These are phyloP conservation scores for Fusarium chaquense DNA, from an alignment of 2,329 filamentous ascomycete species.

Conservation along the genomic window DNA sequence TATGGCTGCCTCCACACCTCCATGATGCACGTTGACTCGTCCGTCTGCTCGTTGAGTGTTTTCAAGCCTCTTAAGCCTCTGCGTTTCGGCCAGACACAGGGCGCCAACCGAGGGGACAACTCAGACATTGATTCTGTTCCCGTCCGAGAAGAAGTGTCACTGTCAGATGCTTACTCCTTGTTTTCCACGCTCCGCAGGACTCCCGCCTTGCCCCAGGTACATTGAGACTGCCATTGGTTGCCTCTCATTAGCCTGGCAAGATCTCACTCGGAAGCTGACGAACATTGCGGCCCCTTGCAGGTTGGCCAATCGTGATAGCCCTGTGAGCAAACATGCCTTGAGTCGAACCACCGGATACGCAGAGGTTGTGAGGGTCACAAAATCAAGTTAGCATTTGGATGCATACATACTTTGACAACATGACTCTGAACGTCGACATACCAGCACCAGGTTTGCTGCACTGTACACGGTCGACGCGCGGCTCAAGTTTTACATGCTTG, in stretches of 20 bases:
- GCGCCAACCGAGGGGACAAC: slow-evolving; percentile 28
- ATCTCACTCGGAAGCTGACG: slow-evolving; percentile 41
- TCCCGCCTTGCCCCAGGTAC: slow-evolving; percentile 34
- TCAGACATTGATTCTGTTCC: slow-evolving; percentile 30
- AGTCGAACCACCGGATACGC: slow-evolving; percentile 32
- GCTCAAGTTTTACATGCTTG: background rate
- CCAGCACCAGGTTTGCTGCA: background rate
- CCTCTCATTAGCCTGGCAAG: slow-evolving; percentile 42
- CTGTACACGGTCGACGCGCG: slow-evolving; percentile 6
- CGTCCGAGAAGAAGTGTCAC: slow-evolving; percentile 22
- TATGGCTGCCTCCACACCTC: slow-evolving; percentile 37
- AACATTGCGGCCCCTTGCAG: slow-evolving; percentile 43
- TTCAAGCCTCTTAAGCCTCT: slow-evolving; percentile 34
- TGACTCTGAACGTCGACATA: slow-evolving; percentile 18
- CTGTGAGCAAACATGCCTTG: slow-evolving; percentile 31
- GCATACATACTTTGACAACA: slow-evolving; percentile 3
- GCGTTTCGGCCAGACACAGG: slow-evolving; percentile 37
- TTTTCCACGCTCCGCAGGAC: slow-evolving; percentile 28
- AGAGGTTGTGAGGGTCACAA: slow-evolving; percentile 10
- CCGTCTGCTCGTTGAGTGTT: slow-evolving; percentile 17
- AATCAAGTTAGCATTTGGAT: slow-evolving; percentile 11
- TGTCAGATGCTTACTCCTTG: slow-evolving; percentile 17
- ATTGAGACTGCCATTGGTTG: slow-evolving; percentile 45
- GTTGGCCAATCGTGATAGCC: slow-evolving; percentile 40
- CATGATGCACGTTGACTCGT: slow-evolving; percentile 32